Evolutionary conservation across 352 stramenopile species (phyloP).

Genomic region (Pythium brassicae): DNA sequence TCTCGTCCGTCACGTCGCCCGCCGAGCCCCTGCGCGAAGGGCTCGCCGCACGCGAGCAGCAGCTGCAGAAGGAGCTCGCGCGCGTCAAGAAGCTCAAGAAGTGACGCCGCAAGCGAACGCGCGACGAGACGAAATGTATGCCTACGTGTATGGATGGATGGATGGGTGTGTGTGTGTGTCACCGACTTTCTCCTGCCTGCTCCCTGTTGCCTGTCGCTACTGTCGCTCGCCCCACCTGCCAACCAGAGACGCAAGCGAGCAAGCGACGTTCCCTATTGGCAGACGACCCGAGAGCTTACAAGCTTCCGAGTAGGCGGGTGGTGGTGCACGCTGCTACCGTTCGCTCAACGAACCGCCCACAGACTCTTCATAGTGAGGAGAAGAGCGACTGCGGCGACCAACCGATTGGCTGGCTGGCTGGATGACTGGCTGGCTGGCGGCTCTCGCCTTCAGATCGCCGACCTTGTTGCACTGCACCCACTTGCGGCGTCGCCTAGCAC

Average conservation of each 20-base stretch:
- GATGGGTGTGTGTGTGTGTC: neutral
- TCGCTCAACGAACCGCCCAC: neutral
- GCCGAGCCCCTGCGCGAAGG: slow-evolving; percentile 39
- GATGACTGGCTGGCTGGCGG: too few species aligned
- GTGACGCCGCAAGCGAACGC: slow-evolving; percentile 6
- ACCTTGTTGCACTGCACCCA: too few species aligned
- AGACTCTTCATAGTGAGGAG: slow-evolving; percentile 5
- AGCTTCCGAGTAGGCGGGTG: too few species aligned
- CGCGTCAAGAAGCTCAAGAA: slow-evolving; percentile 22
- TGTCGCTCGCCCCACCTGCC: neutral
- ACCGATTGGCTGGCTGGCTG: too few species aligned
- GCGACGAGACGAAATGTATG: slow-evolving; percentile 17
- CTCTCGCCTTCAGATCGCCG: neutral
- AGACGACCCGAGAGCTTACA: too few species aligned
- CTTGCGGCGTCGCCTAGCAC: slow-evolving; percentile 38
- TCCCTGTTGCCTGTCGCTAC: neutral
- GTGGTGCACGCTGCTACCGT: too few species aligned
- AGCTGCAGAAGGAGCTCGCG: slow-evolving; percentile 6
- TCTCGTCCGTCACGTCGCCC: slow-evolving; percentile 62
- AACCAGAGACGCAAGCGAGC: neutral
- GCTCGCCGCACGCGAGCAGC: slow-evolving; percentile 21
- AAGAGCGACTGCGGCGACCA: neutral
- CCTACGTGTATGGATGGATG: neutral
- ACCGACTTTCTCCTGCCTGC: too few species aligned
- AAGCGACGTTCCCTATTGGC: too few species aligned